Percentiles rank a stretch among this genome's conserved stretches.
phyloP scores from a whole-genome alignment of 176 grass and related monocot species.

The Alloteropsis semialata region DNA sequence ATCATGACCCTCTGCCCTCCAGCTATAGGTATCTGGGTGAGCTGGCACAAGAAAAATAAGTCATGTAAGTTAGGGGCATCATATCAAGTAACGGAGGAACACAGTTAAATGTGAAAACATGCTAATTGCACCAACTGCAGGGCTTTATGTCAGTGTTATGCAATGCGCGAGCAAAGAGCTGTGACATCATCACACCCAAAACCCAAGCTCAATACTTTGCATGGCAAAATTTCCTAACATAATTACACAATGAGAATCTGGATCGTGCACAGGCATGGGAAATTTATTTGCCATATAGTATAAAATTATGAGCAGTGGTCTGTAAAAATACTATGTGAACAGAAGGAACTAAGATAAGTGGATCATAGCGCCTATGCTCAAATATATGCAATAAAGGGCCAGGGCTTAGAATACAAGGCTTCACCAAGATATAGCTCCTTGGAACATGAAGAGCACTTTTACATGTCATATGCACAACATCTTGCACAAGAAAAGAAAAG shows the following conservation, averaged over 20 bases:
- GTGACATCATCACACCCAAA: neutral
- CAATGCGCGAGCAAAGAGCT: neutral
- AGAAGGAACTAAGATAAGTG: neutral
- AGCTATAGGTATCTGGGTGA: constrained; percentile 65
- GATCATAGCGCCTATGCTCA: neutral
- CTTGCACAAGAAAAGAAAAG: neutral
- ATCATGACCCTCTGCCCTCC: constrained; percentile 61
- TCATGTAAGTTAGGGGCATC: neutral
- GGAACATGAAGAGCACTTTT: neutral
- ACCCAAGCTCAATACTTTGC: neutral
- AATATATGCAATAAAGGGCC: neutral
- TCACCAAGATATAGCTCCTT: neutral
- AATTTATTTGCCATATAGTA: neutral
- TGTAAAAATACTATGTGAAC: neutral
- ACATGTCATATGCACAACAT: neutral
- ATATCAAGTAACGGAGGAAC: neutral
- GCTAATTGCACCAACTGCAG: neutral
- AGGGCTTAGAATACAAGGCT: neutral
- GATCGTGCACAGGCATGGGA: neutral
- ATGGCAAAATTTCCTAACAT: neutral
- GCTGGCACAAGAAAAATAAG: constrained; percentile 39
- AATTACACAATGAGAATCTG: constrained; percentile 5
- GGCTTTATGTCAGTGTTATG: neutral
- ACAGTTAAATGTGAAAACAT: neutral
- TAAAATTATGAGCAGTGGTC: neutral